Evolutionary conservation across 116 monocot species (phyloP).

Genomic region (Phalaenopsis hybrid): DNA sequence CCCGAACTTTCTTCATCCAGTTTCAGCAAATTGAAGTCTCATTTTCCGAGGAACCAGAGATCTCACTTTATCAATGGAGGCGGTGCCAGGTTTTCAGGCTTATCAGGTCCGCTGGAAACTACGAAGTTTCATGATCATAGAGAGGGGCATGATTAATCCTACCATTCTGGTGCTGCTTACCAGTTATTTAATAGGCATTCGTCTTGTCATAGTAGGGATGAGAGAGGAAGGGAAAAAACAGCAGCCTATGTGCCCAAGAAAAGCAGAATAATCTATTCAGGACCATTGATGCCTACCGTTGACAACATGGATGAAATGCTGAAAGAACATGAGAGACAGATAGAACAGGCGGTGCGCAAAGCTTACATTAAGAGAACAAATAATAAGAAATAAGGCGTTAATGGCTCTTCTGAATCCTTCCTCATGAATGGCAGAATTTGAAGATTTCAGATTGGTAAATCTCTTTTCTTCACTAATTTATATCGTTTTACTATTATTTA

Average conservation of each 20-base stretch:
- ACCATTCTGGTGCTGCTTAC: not conserved
- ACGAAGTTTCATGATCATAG: not conserved
- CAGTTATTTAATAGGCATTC: not conserved
- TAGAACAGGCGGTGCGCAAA: not conserved
- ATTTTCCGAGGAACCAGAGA: slow-evolving; percentile 2
- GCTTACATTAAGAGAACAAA: not conserved
- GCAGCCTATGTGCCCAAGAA: not conserved
- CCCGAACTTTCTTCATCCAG: not conserved
- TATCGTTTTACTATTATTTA: no score
- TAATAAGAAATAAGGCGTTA: not conserved
- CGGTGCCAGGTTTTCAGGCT: not conserved
- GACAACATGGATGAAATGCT: slow-evolving; percentile 5
- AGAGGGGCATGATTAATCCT: not conserved
- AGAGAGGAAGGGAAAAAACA: not conserved
- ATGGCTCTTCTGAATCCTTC: not conserved
- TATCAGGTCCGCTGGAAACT: not conserved
- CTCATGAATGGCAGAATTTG: not conserved
- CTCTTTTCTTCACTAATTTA: not conserved
- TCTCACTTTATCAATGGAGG: not conserved
- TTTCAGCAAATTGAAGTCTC: not conserved
- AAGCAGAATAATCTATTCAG: not conserved
- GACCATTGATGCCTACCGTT: not conserved
- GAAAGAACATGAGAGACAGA: not conserved
- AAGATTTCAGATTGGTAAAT: not conserved
- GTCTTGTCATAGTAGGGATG: not conserved